These are phyloP conservation scores for Pyrrhoderma noxium DNA, from an alignment of 1,284 basidiomycete species.

Conservation along the genomic window DNA sequence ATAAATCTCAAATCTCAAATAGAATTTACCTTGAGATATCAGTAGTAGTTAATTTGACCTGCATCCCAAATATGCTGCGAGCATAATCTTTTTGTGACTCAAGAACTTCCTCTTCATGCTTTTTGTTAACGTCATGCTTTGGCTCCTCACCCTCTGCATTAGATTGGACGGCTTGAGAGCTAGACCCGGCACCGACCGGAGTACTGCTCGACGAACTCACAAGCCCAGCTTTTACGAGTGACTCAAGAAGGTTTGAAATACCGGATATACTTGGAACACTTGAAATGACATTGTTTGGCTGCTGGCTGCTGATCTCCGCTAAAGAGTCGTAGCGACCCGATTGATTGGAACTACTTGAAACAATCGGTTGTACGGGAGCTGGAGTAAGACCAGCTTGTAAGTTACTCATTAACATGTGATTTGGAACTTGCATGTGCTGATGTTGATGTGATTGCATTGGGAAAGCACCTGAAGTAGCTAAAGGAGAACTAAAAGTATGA, in stretches of 20 bases:
- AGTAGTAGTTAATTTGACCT: conserved; percentile 59
- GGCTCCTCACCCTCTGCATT: conserved; percentile 36
- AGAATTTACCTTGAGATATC: conserved; percentile 67
- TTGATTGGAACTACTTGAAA: too few relatives aligned
- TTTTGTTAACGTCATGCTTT: conserved; percentile 29
- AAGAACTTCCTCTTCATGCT: conserved; percentile 32
- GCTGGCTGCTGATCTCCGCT: conserved; percentile 9
- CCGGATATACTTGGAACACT: conserved; percentile 25
- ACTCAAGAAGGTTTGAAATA: conserved; percentile 55
- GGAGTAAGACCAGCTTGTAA: conserved; percentile 1
- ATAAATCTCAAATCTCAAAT: neutral
- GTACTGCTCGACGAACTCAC: conserved; percentile 41
- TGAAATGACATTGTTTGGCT: conserved; percentile 9
- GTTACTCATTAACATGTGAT: too few relatives aligned
- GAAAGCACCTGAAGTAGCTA: conserved; percentile 20
- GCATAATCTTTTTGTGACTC: conserved; percentile 60
- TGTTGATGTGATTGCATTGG: neutral
- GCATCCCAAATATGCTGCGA: conserved; percentile 59
- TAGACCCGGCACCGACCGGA: conserved; percentile 37
- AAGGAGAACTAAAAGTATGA: neutral
- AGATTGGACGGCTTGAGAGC: conserved; percentile 21
- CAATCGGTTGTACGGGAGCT: too few relatives aligned
- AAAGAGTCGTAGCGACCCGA: neutral
- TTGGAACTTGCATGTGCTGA: too few relatives aligned
- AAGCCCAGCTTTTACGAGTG: conserved; percentile 69